Percentiles rank a stretch among this genome's conserved stretches.
Conservation (phyloP, 2,329 filamentous ascomycete genomes). For the Parastagonospora nodorum region DNA sequence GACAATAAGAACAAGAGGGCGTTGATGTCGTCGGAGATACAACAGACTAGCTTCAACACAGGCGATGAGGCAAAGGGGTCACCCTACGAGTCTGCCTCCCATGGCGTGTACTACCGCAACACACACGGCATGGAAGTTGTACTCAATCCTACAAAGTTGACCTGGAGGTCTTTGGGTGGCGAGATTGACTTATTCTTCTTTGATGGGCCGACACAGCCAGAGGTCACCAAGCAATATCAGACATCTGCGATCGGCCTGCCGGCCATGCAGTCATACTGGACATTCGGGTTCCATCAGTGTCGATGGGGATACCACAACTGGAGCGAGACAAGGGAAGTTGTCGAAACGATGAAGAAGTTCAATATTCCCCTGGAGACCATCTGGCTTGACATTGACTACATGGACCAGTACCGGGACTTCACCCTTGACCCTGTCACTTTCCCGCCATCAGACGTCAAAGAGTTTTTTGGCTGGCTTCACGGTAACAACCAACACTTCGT, state of each 20-base stretch:
- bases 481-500: slow-evolving; percentile 62
- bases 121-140: slow-evolving; percentile 76
- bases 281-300: slow-evolving; percentile 82
- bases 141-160: slow-evolving; percentile 66
- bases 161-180: slow-evolving; percentile 76
- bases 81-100: slow-evolving; percentile 69
- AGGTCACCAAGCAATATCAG: slow-evolving; percentile 74
- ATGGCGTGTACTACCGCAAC: slow-evolving; percentile 79
- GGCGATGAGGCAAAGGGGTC: slow-evolving; percentile 37
- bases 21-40: slow-evolving; percentile 58
- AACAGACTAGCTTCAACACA: slow-evolving; percentile 16
- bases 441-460: slow-evolving; percentile 53
- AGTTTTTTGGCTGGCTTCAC: slow-evolving; percentile 60
- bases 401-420: slow-evolving; percentile 60
- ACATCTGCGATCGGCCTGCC: slow-evolving; percentile 70
- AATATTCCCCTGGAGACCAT: slow-evolving; percentile 59
- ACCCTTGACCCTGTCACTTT: slow-evolving; percentile 61
- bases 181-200: slow-evolving; percentile 81
- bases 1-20: slow-evolving; percentile 56
- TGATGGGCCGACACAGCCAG: slow-evolving; percentile 69
- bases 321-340: slow-evolving; percentile 65
- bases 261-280: slow-evolving; percentile 78
- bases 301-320: slow-evolving; percentile 82
- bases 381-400: slow-evolving; percentile 54
- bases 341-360: slow-evolving; percentile 59